These are phyloP conservation scores for Aspergillus cristatus DNA, from an alignment of 495 filamentous ascomycete species.

Conservation along the genomic window DNA sequence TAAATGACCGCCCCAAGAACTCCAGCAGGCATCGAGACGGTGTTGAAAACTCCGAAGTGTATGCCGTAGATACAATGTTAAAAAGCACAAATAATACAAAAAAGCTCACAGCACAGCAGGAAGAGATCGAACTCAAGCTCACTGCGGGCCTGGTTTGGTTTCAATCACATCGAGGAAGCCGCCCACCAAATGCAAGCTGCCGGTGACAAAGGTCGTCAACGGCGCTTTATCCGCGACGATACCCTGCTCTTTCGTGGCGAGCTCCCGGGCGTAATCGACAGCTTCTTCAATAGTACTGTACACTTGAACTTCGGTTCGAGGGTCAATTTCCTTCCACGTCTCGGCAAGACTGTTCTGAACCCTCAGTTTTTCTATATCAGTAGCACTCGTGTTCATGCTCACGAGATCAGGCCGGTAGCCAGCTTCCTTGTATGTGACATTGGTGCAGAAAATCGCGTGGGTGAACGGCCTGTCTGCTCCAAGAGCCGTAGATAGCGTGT, in stretches of 20 bases:
- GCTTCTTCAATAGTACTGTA: conserved; percentile 80
- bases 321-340: conserved; percentile 62
- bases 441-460: conserved; percentile 82
- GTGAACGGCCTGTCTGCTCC: conserved; percentile 52
- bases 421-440: conserved; percentile 62
- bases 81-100: neutral
- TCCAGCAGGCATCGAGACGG: no score
- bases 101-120: neutral
- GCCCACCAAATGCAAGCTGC: conserved; percentile 84
- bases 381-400: conserved; percentile 59
- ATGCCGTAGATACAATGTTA: no score
- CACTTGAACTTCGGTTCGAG: conserved; percentile 50
- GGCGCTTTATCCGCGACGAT: conserved; percentile 26
- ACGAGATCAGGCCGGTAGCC: conserved; percentile 73
- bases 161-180: conserved; percentile 71
- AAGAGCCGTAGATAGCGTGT: conserved; percentile 51
- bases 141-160: conserved; percentile 28
- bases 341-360: conserved; percentile 67
- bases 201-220: conserved; percentile 57
- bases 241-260: conserved; percentile 33
- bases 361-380: conserved; percentile 56
- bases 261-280: conserved; percentile 52
- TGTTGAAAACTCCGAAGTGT: no score
- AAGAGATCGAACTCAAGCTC: no score
- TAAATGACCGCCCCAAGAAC: no score